These are phyloP conservation scores for Aspergillus sp. DNA, from an alignment of 2,329 filamentous ascomycete genomes.

Conservation along the genomic window DNA sequence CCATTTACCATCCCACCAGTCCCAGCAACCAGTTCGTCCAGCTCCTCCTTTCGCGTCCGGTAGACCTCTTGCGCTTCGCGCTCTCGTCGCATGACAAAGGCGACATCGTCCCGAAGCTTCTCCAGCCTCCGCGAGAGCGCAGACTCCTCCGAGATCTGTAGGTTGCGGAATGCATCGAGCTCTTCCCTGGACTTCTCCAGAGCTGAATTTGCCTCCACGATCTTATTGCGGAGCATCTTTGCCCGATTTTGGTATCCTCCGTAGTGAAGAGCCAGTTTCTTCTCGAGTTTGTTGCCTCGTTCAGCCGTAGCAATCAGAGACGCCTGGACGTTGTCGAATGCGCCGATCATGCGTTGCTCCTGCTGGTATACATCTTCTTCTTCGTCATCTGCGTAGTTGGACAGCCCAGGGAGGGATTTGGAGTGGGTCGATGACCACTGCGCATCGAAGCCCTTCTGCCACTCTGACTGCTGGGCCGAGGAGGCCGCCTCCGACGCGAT, in stretches of 20 bases:
- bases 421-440: slow-evolving; percentile 53
- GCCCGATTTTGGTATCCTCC: slow-evolving; percentile 88
- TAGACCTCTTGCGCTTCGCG: slow-evolving; percentile 89
- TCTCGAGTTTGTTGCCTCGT: slow-evolving; percentile 82
- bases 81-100: slow-evolving; percentile 75
- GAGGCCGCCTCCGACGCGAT: slow-evolving; percentile 67
- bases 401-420: slow-evolving; percentile 67
- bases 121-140: slow-evolving; percentile 72
- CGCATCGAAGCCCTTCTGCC: slow-evolving; percentile 50
- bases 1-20: slow-evolving; percentile 35
- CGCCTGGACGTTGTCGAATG: slow-evolving; percentile 75
- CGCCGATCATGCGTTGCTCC: slow-evolving; percentile 60
- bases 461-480: slow-evolving; percentile 49
- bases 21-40: slow-evolving; percentile 57
- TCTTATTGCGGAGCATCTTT: slow-evolving; percentile 76
- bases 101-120: slow-evolving; percentile 76
- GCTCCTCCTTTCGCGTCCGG: slow-evolving; percentile 71
- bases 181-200: slow-evolving; percentile 71
- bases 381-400: slow-evolving; percentile 75
- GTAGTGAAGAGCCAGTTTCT: slow-evolving; percentile 83
- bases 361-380: slow-evolving; percentile 64
- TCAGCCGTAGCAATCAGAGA: slow-evolving; percentile 72
- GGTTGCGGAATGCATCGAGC: slow-evolving; percentile 69
- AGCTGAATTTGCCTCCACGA: slow-evolving; percentile 69
- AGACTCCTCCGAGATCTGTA: slow-evolving; percentile 77